phyloP scores from a whole-genome alignment of 169 alveolate species.

The Amoebophrya sp. region DNA sequence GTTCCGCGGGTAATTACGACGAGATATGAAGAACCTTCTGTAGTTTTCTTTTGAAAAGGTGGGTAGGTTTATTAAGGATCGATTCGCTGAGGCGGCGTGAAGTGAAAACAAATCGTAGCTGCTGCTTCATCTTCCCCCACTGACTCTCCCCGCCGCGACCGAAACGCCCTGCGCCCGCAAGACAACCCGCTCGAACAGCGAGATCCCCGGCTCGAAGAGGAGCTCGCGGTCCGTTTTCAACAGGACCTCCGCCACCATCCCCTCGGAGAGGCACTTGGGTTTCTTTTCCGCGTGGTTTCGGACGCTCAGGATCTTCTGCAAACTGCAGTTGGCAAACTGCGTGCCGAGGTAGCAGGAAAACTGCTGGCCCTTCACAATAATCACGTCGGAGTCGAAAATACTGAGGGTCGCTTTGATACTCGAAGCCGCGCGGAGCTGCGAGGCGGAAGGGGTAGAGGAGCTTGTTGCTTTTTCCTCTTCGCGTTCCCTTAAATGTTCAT shows the following conservation, averaged over 20 bases:
- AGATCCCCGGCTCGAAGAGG: neutral
- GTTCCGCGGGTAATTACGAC: too few relatives aligned
- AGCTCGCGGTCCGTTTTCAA: neutral
- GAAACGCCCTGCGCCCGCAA: neutral
- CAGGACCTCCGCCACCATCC: neutral
- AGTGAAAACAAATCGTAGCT: too few relatives aligned
- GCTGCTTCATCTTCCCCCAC: too few relatives aligned
- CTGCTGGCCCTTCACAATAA: neutral
- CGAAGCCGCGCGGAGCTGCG: neutral
- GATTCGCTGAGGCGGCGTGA: too few relatives aligned
- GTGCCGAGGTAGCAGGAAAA: neutral
- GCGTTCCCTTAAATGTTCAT: too few relatives aligned
- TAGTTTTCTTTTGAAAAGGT: too few relatives aligned
- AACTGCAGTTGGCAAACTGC: neutral
- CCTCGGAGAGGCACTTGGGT: neutral
- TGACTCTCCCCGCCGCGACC: neutral
- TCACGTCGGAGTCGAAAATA: neutral
- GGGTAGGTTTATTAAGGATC: too few relatives aligned
- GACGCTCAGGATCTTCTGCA: neutral
- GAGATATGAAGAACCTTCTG: too few relatives aligned
- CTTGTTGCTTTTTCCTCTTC: neutral
- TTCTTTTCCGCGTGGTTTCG: neutral
- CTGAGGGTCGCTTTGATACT: neutral
- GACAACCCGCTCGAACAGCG: neutral
- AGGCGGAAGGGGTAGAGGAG: neutral